phyloP scores from a whole-genome alignment of 176 grass and related monocot species.

The Bonia amplexicaulis region DNA sequence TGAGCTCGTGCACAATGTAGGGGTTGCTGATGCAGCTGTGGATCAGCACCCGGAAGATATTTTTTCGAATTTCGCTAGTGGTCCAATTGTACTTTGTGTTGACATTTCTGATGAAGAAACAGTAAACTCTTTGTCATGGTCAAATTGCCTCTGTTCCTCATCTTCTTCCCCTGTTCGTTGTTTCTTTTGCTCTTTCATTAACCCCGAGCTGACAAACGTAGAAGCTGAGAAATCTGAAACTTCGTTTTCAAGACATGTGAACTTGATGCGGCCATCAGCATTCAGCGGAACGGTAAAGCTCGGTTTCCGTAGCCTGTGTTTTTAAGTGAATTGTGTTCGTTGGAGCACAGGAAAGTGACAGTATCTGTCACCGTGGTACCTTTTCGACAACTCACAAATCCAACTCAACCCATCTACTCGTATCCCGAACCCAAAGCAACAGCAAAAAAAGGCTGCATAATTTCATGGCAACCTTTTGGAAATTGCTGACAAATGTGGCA shows the following conservation, averaged over 20 bases:
- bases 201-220: not conserved
- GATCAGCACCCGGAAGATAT: slow-evolving; percentile 11
- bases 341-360: not conserved
- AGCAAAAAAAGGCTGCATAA: slow-evolving; percentile 7
- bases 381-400: slow-evolving; percentile 10
- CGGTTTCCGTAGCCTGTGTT: not conserved
- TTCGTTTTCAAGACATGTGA: not conserved
- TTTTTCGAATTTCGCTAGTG: not conserved
- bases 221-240: not conserved
- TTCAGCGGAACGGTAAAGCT: not conserved
- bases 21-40: not conserved
- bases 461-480: not conserved
- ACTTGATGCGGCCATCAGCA: not conserved
- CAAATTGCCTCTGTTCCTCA: not conserved
- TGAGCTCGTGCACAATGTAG: slow-evolving; percentile 2
- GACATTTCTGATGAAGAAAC: not conserved
- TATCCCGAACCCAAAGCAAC: slow-evolving; percentile 36
- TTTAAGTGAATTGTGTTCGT: not conserved
- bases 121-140: not conserved
- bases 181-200: not conserved
- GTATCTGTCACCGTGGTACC: not conserved
- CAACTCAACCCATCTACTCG: not conserved
- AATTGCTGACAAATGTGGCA: slow-evolving; percentile 24
- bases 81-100: not conserved
- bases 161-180: not conserved